Percentiles rank a stretch among this genome's conserved stretches.
Conservation (phyloP, 164 flowering plant genomes). For the Tinospora cordifolia region DNA sequence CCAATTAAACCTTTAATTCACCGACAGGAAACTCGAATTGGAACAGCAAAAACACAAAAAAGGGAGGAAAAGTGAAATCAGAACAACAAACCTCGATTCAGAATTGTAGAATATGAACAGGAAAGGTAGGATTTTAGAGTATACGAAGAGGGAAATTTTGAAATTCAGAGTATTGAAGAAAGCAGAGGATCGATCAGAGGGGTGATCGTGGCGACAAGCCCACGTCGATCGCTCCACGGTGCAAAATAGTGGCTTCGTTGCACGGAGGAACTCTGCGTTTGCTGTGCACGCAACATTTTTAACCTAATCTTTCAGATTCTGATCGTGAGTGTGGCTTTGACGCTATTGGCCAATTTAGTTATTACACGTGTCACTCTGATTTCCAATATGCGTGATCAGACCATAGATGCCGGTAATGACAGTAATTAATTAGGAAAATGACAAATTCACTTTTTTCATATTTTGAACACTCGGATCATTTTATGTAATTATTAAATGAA, state of each 20-base stretch:
- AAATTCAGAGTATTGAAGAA: neutral
- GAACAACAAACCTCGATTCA: neutral
- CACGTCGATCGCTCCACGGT: too few species aligned
- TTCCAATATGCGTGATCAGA: too few species aligned
- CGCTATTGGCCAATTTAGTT: neutral
- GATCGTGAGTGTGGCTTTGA: neutral
- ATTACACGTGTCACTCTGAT: neutral
- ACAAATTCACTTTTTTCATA: too few species aligned
- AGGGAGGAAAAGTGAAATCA: neutral
- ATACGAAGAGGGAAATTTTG: neutral
- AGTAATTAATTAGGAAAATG: too few species aligned
- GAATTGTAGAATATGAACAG: neutral
- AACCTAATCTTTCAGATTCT: neutral
- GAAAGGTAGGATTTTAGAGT: slow-evolving; percentile 1
- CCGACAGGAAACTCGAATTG: neutral
- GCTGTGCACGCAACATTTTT: neutral
- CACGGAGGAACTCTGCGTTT: slow-evolving; percentile 2
- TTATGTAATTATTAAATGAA: too few species aligned
- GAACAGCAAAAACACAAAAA: slow-evolving; percentile 2
- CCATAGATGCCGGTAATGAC: too few species aligned
- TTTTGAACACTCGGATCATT: too few species aligned
- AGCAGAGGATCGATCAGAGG: neutral
- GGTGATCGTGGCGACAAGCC: neutral
- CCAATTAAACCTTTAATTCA: neutral
- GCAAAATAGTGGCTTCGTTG: neutral